phyloP scores from a whole-genome alignment of 129 eudicot genomes.

The Helianthus tuberosus region DNA sequence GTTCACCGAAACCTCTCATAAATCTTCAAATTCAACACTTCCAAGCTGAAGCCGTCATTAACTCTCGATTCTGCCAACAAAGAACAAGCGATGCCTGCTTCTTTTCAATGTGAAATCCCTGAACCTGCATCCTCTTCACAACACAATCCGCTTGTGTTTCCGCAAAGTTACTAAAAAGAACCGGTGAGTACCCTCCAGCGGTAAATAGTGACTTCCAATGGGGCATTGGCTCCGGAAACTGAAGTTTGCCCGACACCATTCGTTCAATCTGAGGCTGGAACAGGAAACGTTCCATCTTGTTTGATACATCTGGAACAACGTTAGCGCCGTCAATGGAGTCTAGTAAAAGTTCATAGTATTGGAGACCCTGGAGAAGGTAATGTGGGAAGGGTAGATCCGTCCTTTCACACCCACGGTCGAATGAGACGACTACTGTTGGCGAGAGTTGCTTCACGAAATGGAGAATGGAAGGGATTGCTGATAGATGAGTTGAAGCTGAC shows the following conservation, averaged over 20 bases:
- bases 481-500: conserved; percentile 40
- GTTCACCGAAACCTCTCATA: conserved; percentile 40
- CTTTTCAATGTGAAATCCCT: conserved; percentile 65
- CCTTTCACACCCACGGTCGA: conserved; percentile 64
- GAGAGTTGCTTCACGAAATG: conserved; percentile 59
- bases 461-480: conserved; percentile 47
- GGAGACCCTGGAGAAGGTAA: conserved; percentile 56
- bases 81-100: conserved; percentile 57
- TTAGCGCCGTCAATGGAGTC: conserved; percentile 53
- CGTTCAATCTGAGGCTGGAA: conserved; percentile 58
- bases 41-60: conserved; percentile 66
- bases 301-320: conserved; percentile 41
- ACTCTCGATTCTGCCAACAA: conserved; percentile 60
- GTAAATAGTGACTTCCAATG: conserved; percentile 54
- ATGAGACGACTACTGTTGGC: conserved; percentile 49
- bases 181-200: conserved; percentile 50
- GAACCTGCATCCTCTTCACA: conserved; percentile 48
- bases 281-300: conserved; percentile 60
- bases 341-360: conserved; percentile 54
- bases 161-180: conserved; percentile 48
- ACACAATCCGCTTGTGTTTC: conserved; percentile 69
- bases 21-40: conserved; percentile 51
- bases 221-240: conserved; percentile 47
- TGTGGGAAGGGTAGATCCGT: conserved; percentile 55
- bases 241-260: conserved; percentile 52